Evolutionary conservation across 2,329 filamentous ascomycete genomes (phyloP), one percentile per base, ranked within the genome.

Genomic region (Juglanconis juglandina): DNA sequence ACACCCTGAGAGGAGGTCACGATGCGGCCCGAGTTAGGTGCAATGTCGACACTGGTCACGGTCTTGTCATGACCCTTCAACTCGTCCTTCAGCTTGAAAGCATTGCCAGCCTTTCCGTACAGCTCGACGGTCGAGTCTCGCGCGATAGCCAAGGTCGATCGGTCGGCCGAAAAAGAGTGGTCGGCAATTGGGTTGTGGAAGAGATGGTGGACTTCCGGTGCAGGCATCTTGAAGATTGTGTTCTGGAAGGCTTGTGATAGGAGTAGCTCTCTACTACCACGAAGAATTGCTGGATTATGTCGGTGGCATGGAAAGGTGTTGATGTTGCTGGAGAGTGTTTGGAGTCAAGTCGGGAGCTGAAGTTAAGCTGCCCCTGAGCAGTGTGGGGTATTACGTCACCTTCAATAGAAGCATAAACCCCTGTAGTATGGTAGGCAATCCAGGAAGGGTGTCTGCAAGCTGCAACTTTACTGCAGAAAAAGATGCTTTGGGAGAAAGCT

Each of bases 231-330:
- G 74, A 65, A 57, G 56, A 17, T 56, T 53, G 56, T 41, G 61
- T 56, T 10, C 53, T 13, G 49, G 61, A 55, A n/a, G 54, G 58
- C 63, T 60, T 60, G 79, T 81, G 88, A 90, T 92, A 95, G 91
- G 92, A 96, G 91, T 75, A 91, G 86, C 92, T 96, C 95, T 98
- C 95, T 89, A 98, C 95, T 97, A 95, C 84, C 90, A 85, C 80
- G 47, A 44, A 53, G 47, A 32, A 4, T 39, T 51, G 24, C n/a
- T 11, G n/a, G 53, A 24, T 37, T 47, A 56, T 17, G 51, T 39
- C 10, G 46, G 47, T 58, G 39, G 37, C 58, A 55, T 46, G 34
- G 61, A 58, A 44, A 33, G 52, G 32, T 57, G 49, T 50, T 41
- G 30, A n/a, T 34, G 54, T 49, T 53, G 37, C 51, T 56, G 57